Evolutionary conservation across 495 filamentous ascomycete species (phyloP), one percentile per base, ranked within the genome.

Genomic region (Aspergillus asperescens): DNA sequence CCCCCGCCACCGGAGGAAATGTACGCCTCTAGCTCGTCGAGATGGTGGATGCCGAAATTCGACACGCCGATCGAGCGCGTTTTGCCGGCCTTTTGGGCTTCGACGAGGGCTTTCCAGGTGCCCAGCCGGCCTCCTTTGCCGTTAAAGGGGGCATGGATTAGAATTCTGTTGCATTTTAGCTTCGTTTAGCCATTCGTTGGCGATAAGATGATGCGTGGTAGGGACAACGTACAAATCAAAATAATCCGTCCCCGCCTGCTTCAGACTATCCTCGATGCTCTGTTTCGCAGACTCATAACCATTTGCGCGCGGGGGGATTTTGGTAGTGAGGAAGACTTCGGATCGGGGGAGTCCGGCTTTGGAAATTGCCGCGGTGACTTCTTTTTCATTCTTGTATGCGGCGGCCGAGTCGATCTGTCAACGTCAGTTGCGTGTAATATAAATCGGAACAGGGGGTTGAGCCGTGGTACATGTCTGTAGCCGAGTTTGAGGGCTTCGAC

Each of bases 1-100:
- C 88, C 88, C 9, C 86, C 89, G 7, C 85, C 87, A 56, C 78
- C 76, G 63, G 84, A 75, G 32, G 42, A 23, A 57, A 91, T 90
- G 64, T 89, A 85, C 55, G 64, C 72, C 60, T 94, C 87, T 39
- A 96, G 66, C 54, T 81, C 79, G 15, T 81, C 69, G 3, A 82
- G 70, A 57, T 82, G 79, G 44, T 73, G 68, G 20, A 82, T 67
- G 9, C 70, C 73, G 52, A 76, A 82, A 61, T 82, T 82, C 10
- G 73, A 78, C 18, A 82, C 79, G 24, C 79, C 79, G 18, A 82
- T 63, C 7, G 74, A 78, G 15, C 77, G 68, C 18, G 81, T 64
- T 42, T 76, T 72, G 7, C 79, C 79, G 6, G 69, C 71, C 52
- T 75, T 71, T 51, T 79, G 72, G 6, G 78, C 79, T 55, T 81